Conservation (phyloP, 306 rosid genomes). For the Neltuma alba region DNA sequence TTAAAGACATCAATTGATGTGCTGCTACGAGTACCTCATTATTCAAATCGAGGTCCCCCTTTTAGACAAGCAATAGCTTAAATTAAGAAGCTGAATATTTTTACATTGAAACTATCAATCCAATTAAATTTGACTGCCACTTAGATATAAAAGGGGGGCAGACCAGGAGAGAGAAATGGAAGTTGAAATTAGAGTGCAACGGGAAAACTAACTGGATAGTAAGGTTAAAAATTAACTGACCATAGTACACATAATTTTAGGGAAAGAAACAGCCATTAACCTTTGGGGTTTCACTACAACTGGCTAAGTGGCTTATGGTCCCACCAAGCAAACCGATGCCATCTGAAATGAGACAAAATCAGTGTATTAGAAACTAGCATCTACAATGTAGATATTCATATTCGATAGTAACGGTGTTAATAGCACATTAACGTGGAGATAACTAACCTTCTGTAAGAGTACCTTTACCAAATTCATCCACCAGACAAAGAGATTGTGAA, state of each 20-base stretch:
- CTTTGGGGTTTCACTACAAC: slow-evolving; percentile 77
- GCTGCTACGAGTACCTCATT: background rate
- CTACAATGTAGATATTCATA: slow-evolving; percentile 20
- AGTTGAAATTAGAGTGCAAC: background rate
- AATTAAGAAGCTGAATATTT: slow-evolving; percentile 11
- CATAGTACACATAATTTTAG: slow-evolving; percentile 12
- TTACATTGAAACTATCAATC: background rate
- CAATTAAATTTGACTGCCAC: slow-evolving; percentile 10
- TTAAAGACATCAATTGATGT: background rate
- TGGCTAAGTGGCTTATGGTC: slow-evolving; percentile 74
- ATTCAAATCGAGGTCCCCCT: background rate
- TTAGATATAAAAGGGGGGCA: slow-evolving; percentile 5
- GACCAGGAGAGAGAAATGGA: background rate
- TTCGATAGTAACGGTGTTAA: slow-evolving; percentile 19
- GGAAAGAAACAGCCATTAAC: slow-evolving; percentile 49
- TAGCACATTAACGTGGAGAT: slow-evolving; percentile 27
- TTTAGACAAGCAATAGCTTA: slow-evolving; percentile 9
- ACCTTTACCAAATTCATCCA: slow-evolving; percentile 98
- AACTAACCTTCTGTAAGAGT: slow-evolving; percentile 94
- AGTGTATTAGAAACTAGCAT: slow-evolving; percentile 27
- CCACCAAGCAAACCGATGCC: slow-evolving; percentile 96
- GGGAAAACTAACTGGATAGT: background rate
- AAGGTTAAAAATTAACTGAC: slow-evolving; percentile 26
- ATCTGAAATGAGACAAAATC: slow-evolving; percentile 57
- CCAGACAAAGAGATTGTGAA: slow-evolving; percentile 72